Conservation (phyloP, 768 basidiomycete genomes). For the Boletellus emodensis region DNA sequence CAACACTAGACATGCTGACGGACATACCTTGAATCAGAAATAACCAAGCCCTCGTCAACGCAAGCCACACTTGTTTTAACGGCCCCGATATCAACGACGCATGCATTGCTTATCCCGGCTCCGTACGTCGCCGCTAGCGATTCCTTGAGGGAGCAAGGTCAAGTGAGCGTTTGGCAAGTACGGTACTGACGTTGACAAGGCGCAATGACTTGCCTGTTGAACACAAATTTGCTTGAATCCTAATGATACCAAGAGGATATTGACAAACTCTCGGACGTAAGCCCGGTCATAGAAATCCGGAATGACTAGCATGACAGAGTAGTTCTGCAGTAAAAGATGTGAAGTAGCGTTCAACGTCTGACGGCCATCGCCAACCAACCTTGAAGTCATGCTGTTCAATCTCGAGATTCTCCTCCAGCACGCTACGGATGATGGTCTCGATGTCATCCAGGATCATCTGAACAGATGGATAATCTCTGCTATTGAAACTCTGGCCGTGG, state of each 20-base stretch:
- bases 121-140: constrained; percentile 92
- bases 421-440: constrained; percentile 59
- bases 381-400: constrained; percentile 54
- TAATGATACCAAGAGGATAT: constrained; percentile 70
- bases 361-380: constrained; percentile 36
- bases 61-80: constrained; percentile 81
- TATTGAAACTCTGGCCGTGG: constrained; percentile 78
- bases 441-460: constrained; percentile 77
- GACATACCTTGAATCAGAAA: constrained; percentile 78
- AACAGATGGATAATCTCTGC: constrained; percentile 65
- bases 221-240: constrained; percentile 92
- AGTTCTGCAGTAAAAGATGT: constrained; percentile 49
- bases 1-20: background rate
- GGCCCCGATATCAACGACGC: constrained; percentile 94
- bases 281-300: constrained; percentile 87
- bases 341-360: background rate
- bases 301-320: constrained; percentile 83
- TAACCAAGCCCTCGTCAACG: constrained; percentile 89
- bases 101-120: constrained; percentile 91
- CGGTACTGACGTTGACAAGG: background rate
- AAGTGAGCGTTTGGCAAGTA: background rate
- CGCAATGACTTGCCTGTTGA: constrained; percentile 61
- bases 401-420: constrained; percentile 57
- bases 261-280: constrained; percentile 76
- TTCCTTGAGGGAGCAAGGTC: constrained; percentile 49